phyloP scores from a whole-genome alignment of 2,329 filamentous ascomycete genomes.

The Scleromitrula shiraiana region DNA sequence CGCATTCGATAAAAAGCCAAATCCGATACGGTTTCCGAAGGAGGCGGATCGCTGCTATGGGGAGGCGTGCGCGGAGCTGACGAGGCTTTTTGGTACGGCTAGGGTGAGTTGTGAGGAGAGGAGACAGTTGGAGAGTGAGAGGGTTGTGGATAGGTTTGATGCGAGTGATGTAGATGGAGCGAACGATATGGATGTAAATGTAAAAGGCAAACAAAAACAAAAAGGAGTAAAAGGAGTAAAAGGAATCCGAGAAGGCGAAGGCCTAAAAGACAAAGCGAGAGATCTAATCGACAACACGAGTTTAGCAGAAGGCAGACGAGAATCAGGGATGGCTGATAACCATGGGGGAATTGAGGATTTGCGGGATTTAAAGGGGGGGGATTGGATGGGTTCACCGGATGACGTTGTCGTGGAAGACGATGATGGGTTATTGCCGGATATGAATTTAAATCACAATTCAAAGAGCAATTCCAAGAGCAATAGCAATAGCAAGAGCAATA shows the following conservation, averaged over 20 bases:
- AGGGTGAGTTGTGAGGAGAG: slow-evolving; percentile 19
- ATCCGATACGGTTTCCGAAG: slow-evolving; percentile 40
- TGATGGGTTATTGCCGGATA: too few species aligned
- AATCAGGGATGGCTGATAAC: slow-evolving; percentile 6
- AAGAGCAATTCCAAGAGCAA: too few species aligned
- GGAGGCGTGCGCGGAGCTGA: slow-evolving; percentile 28
- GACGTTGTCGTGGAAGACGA: too few species aligned
- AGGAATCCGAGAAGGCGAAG: too few species aligned
- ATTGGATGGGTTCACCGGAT: neutral
- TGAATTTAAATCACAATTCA: too few species aligned
- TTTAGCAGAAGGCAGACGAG: neutral
- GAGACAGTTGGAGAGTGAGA: slow-evolving; percentile 20
- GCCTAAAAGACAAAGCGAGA: neutral
- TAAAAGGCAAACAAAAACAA: too few species aligned
- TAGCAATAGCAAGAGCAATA: too few species aligned
- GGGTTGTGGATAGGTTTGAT: slow-evolving; percentile 25
- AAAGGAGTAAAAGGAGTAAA: too few species aligned
- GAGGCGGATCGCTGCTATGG: slow-evolving; percentile 25
- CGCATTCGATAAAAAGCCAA: slow-evolving; percentile 60
- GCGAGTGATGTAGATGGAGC: slow-evolving; percentile 9
- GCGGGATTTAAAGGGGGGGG: too few species aligned
- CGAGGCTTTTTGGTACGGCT: slow-evolving; percentile 21
- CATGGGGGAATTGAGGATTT: neutral
- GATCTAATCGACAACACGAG: slow-evolving; percentile 6
- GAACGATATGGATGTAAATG: neutral